These are phyloP conservation scores for Tulasnella sp. DNA, from an alignment of 768 basidiomycete genomes.

Conservation along the genomic window DNA sequence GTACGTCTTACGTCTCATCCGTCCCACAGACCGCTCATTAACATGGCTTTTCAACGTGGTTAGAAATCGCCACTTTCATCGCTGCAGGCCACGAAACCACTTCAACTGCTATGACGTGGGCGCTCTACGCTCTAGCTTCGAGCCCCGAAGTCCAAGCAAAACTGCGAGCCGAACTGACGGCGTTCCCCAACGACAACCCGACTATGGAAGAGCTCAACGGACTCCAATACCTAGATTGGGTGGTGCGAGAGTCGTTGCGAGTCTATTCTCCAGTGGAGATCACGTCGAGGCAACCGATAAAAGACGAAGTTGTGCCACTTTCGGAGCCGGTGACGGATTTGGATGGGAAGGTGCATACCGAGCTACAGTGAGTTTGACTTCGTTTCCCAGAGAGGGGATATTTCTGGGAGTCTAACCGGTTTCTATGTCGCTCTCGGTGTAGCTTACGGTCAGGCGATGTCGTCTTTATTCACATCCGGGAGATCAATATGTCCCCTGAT, in stretches of 20 bases:
- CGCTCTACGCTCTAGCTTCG: conserved; percentile 53
- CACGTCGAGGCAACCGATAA: conserved; percentile 39
- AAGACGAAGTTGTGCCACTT: conserved; percentile 50
- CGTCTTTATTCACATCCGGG: conserved; percentile 6
- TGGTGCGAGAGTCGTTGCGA: conserved; percentile 45
- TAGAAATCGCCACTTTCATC: conserved; percentile 31
- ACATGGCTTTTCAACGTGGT: conserved; percentile 27
- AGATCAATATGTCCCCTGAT: conserved; percentile 15
- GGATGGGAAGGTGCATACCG: conserved; percentile 36
- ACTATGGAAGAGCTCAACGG: conserved; percentile 19
- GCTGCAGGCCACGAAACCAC: conserved; percentile 49
- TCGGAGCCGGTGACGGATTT: conserved; percentile 40
- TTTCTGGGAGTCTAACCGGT: not conserved
- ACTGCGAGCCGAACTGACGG: conserved; percentile 51
- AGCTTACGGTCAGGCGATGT: conserved; percentile 19
- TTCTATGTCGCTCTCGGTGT: not conserved
- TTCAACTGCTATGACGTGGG: conserved; percentile 52
- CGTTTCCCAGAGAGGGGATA: not conserved
- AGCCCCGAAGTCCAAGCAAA: conserved; percentile 50
- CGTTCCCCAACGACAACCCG: conserved; percentile 3
- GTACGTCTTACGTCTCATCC: conserved; percentile 35
- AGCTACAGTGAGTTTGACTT: conserved; percentile 33
- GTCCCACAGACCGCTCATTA: not conserved
- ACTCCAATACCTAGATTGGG: conserved; percentile 30
- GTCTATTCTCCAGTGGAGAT: conserved; percentile 46